Base-by-base conservation (phyloP, 2,329 filamentous ascomycete genomes). In the Colletotrichum sp. region DNA sequence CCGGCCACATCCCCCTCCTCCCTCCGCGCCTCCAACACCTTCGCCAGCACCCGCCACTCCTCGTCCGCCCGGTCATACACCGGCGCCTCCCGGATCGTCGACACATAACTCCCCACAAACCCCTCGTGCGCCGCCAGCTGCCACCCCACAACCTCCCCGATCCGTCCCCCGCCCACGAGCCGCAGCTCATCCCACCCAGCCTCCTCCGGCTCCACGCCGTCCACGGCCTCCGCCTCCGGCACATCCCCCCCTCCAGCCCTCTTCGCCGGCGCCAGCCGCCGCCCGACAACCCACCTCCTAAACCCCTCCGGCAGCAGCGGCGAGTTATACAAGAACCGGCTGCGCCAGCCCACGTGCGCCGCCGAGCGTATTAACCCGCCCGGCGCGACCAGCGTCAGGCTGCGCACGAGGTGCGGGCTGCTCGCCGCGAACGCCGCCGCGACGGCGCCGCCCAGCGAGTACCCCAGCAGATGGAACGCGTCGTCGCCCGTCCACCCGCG, bases 391-490 rank as follows among this genome's bases (percentile, higher is more conserved):
- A 96, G 88, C 6, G 92, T 87, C 18, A 96, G 85, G 6, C 90
- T 91, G 8, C 88, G 88, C 15, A 96, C 85, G 55, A 94, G 85
- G 48, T 90, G 84, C 0, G 94, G 91, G 80, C 95, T 94, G 80
- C 91, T 91, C 2, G 90, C 89, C 2, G 94, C 90, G 81, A 97
- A 96, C 25, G 92, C 88, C 12, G 91, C 92, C 2, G 91, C 89
- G 55, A 97, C 90, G 16, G 93, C 94, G 43, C 95, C 95, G 61
- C 95, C 95, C 0, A 98, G 88, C 0, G 94, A 96, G 83, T 97
- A 97, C 3, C 95, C 95, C 5, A 96, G 85, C 8, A 97, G 85
- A 76, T 92, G 91, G 83, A 97, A 96, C 68, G 87, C 88, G 9
- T 86, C 85, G 67, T 86, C 85, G 34, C 85, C 82, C 5, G 84